Evolutionary conservation across 345 rosid species (phyloP).

Genomic region (Ceriops zippeliana): DNA sequence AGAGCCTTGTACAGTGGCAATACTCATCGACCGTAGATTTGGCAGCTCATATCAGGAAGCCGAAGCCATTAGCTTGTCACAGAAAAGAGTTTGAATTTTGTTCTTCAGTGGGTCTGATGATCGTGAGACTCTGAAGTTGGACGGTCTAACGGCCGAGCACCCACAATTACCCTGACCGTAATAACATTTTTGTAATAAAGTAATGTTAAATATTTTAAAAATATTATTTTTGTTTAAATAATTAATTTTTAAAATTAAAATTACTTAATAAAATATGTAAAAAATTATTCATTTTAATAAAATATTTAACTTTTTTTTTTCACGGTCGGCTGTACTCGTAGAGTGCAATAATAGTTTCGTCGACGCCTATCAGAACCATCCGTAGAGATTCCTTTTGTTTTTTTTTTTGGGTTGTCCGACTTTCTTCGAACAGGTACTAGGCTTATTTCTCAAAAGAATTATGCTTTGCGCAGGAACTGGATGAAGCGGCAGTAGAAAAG

Average conservation of each 20-base stretch:
- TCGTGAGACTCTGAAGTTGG: slow-evolving; percentile 26
- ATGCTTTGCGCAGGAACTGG: slow-evolving; percentile 9
- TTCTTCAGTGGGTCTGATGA: slow-evolving; percentile 37
- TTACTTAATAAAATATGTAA: no score
- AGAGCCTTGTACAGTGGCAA: slow-evolving; percentile 39
- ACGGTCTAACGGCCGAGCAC: slow-evolving; percentile 27
- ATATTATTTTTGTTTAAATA: no score
- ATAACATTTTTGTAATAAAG: slow-evolving; percentile 10
- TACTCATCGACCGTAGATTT: slow-evolving; percentile 36
- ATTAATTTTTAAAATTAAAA: no score
- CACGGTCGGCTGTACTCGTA: not conserved
- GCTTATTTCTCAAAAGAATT: not conserved
- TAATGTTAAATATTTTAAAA: no score
- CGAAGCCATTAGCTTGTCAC: not conserved
- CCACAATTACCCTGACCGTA: slow-evolving; percentile 8
- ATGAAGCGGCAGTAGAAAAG: slow-evolving; percentile 8
- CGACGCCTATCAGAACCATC: no score
- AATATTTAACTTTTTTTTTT: not conserved
- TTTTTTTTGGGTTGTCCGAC: not conserved
- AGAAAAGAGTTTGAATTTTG: slow-evolving; percentile 16
- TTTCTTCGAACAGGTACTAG: no score
- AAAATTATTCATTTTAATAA: no score
- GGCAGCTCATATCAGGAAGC: not conserved
- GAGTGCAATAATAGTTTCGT: not conserved
- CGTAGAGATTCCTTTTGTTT: not conserved